Evolutionary conservation across 495 filamentous ascomycete species (phyloP).

Genomic region (Penicillium canariense): DNA sequence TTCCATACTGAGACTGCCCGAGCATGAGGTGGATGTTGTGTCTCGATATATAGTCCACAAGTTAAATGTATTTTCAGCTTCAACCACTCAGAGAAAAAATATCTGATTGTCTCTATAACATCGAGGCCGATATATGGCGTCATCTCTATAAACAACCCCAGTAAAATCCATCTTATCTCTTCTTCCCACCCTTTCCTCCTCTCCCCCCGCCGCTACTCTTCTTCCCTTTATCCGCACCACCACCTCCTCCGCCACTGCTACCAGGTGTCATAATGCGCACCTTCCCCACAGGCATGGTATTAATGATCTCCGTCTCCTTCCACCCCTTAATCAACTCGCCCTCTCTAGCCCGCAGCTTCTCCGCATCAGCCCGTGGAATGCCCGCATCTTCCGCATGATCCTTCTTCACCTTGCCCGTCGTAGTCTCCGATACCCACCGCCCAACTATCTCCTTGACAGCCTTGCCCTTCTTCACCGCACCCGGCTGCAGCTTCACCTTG

Average conservation of each 20-base stretch:
- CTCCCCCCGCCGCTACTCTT: conserved; percentile 46
- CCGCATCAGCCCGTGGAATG: conserved; percentile 60
- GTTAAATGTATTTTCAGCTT: too few relatives aligned
- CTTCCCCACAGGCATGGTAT: conserved; percentile 79
- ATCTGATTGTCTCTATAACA: not conserved
- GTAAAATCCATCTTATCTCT: conserved; percentile 7
- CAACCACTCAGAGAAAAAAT: too few relatives aligned
- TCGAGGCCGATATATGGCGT: not conserved
- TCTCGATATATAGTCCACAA: too few relatives aligned
- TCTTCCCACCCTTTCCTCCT: conserved; percentile 35
- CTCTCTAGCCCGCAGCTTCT: conserved; percentile 79
- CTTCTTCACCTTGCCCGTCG: conserved; percentile 48
- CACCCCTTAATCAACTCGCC: conserved; percentile 75
- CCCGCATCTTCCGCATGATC: conserved; percentile 48
- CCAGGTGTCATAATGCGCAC: conserved; percentile 70
- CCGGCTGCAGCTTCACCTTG: conserved; percentile 89
- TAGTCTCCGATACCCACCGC: conserved; percentile 62
- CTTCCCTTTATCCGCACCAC: conserved; percentile 45
- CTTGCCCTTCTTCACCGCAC: conserved; percentile 88
- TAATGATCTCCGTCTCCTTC: conserved; percentile 79
- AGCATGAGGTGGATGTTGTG: too few relatives aligned
- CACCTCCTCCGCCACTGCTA: conserved; percentile 44
- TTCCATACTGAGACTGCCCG: too few relatives aligned
- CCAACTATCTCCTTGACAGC: conserved; percentile 84
- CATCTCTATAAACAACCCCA: not conserved